Conservation (phyloP, 2,329 filamentous ascomycete genomes). For the Ophiocordyceps camponoti-floridani region DNA sequence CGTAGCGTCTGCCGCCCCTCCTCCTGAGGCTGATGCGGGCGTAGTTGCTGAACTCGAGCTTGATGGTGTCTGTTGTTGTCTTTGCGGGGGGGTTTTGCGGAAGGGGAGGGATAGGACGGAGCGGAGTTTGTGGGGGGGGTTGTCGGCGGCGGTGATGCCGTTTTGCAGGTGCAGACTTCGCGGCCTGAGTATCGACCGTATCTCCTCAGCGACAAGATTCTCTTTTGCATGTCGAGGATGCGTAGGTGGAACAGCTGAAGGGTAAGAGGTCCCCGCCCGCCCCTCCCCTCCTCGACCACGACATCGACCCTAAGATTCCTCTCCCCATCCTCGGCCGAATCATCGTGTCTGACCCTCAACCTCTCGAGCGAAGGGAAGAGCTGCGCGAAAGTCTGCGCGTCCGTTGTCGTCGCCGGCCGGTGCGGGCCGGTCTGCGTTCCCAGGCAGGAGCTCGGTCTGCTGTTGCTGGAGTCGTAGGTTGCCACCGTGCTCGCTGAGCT, state of each 20-base stretch:
- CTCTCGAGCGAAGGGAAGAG: slow-evolving; percentile 76
- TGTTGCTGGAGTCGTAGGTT: slow-evolving; percentile 61
- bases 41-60: slow-evolving; percentile 94
- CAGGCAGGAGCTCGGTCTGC: not conserved
- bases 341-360: slow-evolving; percentile 74
- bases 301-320: slow-evolving; percentile 92
- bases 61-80: slow-evolving; percentile 55
- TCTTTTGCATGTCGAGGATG: slow-evolving; percentile 76
- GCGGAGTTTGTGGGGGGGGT: slow-evolving; percentile 5
- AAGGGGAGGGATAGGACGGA: not conserved
- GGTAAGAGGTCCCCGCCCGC: slow-evolving; percentile 1
- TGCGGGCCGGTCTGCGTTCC: slow-evolving; percentile 11
- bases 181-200: slow-evolving; percentile 88
- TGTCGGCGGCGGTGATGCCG: not conserved
- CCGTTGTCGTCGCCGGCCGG: slow-evolving; percentile 13
- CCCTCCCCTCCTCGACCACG: slow-evolving; percentile 36
- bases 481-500: slow-evolving; percentile 40
- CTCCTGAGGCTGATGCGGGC: slow-evolving; percentile 73
- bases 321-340: slow-evolving; percentile 78
- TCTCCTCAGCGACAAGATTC: slow-evolving; percentile 78
- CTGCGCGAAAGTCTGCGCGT: slow-evolving; percentile 62
- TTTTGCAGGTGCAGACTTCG: slow-evolving; percentile 73
- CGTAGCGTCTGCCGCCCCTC: slow-evolving; percentile 46
- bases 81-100: not conserved
- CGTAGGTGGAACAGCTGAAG: slow-evolving; percentile 76